phyloP scores from a whole-genome alignment of 2,329 filamentous ascomycete genomes.

The Davidsoniella neocaledoniae region DNA sequence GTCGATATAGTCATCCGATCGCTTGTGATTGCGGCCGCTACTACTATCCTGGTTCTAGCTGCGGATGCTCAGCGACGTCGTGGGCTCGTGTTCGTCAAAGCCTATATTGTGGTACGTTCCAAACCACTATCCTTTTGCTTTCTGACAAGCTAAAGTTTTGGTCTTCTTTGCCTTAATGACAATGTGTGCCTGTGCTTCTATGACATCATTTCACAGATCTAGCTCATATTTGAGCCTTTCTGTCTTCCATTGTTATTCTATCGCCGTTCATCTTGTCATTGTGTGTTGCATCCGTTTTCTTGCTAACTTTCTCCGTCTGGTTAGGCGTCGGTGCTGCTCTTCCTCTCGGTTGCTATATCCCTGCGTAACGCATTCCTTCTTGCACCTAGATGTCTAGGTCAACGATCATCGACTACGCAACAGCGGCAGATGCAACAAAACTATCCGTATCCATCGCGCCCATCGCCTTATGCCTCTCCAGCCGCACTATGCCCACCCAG shows the following conservation, averaged over 20 bases:
- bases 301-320: background rate
- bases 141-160: too few species aligned
- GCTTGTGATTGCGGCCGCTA: constrained; percentile 2
- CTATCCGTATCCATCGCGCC: too few species aligned
- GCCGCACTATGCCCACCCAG: background rate
- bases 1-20: constrained; percentile 4
- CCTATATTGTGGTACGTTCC: constrained; percentile 4
- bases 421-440: too few species aligned
- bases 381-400: background rate
- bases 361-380: background rate
- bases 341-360: background rate
- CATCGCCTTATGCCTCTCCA: too few species aligned
- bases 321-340: constrained; percentile 2
- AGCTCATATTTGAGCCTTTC: background rate
- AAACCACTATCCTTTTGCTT: background rate
- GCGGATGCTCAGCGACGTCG: background rate
- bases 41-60: constrained; percentile 2
- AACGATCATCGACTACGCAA: background rate
- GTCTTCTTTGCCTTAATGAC: too few species aligned
- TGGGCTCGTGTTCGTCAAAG: constrained; percentile 1
- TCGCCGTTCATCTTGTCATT: background rate
- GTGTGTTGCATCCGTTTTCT: background rate
- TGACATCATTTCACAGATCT: background rate
- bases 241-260: background rate
- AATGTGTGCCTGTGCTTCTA: background rate